These are phyloP conservation scores for Gorgonomyces haynaldii DNA, from an alignment of 192 early-diverging fungal species.

Conservation along the genomic window DNA sequence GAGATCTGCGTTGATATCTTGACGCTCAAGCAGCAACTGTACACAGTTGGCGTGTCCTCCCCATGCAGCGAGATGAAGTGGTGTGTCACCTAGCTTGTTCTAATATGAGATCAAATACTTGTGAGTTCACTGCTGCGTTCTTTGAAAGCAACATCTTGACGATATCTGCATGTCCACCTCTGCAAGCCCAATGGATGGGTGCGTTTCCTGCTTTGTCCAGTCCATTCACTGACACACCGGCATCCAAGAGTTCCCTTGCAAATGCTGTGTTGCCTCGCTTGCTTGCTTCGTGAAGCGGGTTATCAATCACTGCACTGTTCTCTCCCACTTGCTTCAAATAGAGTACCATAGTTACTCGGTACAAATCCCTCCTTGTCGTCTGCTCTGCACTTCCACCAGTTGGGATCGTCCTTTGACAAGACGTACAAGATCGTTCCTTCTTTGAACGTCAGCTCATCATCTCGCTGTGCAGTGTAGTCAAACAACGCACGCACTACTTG, in stretches of 20 bases:
- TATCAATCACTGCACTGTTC: slow-evolving; percentile 35
- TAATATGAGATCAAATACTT: slow-evolving; percentile 14
- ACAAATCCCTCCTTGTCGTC: slow-evolving; percentile 39
- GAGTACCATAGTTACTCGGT: slow-evolving; percentile 34
- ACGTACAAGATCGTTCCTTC: slow-evolving; percentile 38
- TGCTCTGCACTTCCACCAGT: slow-evolving; percentile 43
- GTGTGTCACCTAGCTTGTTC: slow-evolving; percentile 47
- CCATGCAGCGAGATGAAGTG: slow-evolving; percentile 41
- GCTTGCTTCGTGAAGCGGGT: slow-evolving; percentile 44
- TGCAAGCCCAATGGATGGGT: slow-evolving; percentile 40
- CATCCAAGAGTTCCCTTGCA: slow-evolving; percentile 26
- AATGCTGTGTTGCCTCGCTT: slow-evolving; percentile 35
- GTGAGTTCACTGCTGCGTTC: slow-evolving; percentile 27
- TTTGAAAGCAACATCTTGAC: slow-evolving; percentile 24
- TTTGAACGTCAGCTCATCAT: slow-evolving; percentile 34
- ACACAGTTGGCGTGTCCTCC: slow-evolving; percentile 25
- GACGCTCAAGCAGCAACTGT: slow-evolving; percentile 17
- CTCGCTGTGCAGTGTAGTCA: slow-evolving; percentile 29
- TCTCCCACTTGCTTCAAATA: slow-evolving; percentile 28
- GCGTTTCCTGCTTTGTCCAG: slow-evolving; percentile 44
- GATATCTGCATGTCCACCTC: slow-evolving; percentile 35
- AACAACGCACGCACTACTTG: slow-evolving; percentile 40
- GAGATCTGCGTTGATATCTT: slow-evolving; percentile 19
- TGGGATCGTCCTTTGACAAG: slow-evolving; percentile 30
- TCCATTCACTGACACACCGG: slow-evolving; percentile 39